A percentile compares a stretch with the other conserved stretches of the same genome.
These are phyloP conservation scores for Colletotrichum sojae DNA, from an alignment of 2,329 filamentous ascomycete species.

Conservation along the genomic window DNA sequence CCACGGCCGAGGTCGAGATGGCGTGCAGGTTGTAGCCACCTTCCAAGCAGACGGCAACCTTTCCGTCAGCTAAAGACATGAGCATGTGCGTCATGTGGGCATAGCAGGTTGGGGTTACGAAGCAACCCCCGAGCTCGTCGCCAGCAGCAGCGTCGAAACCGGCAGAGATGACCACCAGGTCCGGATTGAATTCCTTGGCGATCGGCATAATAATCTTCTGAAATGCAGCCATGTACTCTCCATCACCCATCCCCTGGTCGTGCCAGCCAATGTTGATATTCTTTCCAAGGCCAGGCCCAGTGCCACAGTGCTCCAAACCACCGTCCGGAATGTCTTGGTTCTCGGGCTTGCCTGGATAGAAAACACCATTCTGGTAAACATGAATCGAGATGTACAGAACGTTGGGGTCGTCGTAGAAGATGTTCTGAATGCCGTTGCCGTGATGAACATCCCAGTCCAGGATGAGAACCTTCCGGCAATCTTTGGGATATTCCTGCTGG, in stretches of 20 bases:
- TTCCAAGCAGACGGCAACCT: constrained; percentile 92
- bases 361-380: constrained; percentile 85
- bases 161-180: constrained; percentile 94
- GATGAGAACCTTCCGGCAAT: constrained; percentile 90
- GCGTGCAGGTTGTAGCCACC: constrained; percentile 95
- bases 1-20: constrained; percentile 92
- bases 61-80: constrained; percentile 92
- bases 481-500: constrained; percentile 83
- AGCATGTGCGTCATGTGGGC: constrained; percentile 99
- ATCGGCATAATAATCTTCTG: constrained; percentile 98
- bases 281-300: constrained; percentile 68
- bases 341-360: constrained; percentile 82
- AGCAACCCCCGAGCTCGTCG: constrained; percentile 92
- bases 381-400: constrained; percentile 96
- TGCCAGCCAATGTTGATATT: constrained; percentile 79
- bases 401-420: constrained; percentile 95
- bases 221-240: constrained; percentile 96
- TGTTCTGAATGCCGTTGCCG: constrained; percentile 95
- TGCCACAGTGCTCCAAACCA: constrained; percentile 72
- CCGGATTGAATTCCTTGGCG: constrained; percentile 91
- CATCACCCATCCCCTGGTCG: constrained; percentile 89
- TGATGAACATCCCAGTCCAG: constrained; percentile 90
- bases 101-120: constrained; percentile 91
- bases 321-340: constrained; percentile 72
- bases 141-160: constrained; percentile 97